Base-by-base conservation (phyloP, 75 land plant species). In the Cunninghamia lanceolata region DNA sequence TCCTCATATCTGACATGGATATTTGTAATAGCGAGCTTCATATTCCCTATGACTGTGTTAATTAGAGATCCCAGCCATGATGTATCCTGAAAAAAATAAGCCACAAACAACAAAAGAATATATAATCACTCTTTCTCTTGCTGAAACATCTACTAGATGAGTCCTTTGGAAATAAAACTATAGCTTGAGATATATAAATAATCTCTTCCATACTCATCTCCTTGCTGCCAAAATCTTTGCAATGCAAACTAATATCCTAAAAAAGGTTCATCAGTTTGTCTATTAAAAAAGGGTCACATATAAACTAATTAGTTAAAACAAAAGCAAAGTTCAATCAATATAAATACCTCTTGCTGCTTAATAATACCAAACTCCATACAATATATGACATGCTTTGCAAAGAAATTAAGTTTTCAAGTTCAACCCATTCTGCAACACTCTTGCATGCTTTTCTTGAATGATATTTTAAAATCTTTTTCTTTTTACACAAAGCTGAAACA, bases 1-100 rank as follows among this genome's bases (percentile, higher is more conserved):
- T 98, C 99, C 84, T 97, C 99, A 86, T 95, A 98, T 94, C 99
- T 96, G 83, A 98, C 94, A 86, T 98, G 99, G 74, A 98, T 88
- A 89, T 98, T 98, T 75, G 96, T 95, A 56, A 98, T 94, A 34
- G 99, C 94, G 30, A 98, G 94, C 90, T 97, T 98, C 85, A 98
- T 83, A 87, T 98, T 98, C 66, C 99, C 99, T 80, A 98, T 94
- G 56, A 98, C 89, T 9, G 99, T 98, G 88, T 89, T 89, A 76
- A 97, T 91, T 28, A 97, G 86, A 9, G 99, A 98, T 59, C 98
- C 97, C 78, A 98, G 87, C 99, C 99, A 98, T 54, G 99, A 97
- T 83, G 94, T 91, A 85, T 94, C 93, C 99, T 97, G 89, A 36
- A 79, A 86, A 43, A 52, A 30, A 45, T 28, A n/a, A 0, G 36